Evolutionary conservation across 768 basidiomycete genomes (phyloP), one percentile per base, ranked within the genome.

Genomic region (Chlorophyllum brunneum): DNA sequence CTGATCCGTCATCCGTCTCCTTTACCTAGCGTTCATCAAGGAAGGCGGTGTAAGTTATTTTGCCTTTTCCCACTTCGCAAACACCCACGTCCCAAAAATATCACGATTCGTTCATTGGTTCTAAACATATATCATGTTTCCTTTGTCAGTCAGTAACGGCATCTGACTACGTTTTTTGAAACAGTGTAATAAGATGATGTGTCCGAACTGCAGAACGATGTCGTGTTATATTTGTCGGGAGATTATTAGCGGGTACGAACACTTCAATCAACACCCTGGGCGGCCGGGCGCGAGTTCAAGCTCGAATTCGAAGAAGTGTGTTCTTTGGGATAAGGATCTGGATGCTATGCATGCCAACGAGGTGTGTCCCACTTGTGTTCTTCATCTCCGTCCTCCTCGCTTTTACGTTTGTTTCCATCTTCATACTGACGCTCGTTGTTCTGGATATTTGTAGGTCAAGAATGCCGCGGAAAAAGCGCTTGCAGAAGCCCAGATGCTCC

Each of bases 121-220:
- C n/a, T n/a, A n/a, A n/a, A n/a, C n/a, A n/a, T n/a, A n/a, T n/a
- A n/a, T n/a, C 41, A 38, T 23, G 20, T 40, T 33, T 24, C 33
- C 16, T 5, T 33, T 22, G 41, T 18, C 16, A 13, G 4, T 36
- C 22, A 2, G 16, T 43, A 56, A n/a, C 36, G 1, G 13, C 24
- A 15, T 16, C 29, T 20, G 51, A 26, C 24, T 36, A n/a, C 49
- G 30, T 44, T 59, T 29, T 54, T 51, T 48, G 24, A n/a, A n/a
- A n/a, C 58, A 91, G 85, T 95, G 94, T 70, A 95, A 95, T 78
- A 95, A 95, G 66, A 95, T 97, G 85, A 77, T 73, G 0, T 92
- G 90, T 59, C 80, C 84, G 1, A 69, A 84, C 54, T 95, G 94
- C 61, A 56, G 40, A 1, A 83, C 89, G 0, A 30, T 88, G 34